Conservation (phyloP, 148 eudicot genomes). For the Arctostaphylos glauca region DNA sequence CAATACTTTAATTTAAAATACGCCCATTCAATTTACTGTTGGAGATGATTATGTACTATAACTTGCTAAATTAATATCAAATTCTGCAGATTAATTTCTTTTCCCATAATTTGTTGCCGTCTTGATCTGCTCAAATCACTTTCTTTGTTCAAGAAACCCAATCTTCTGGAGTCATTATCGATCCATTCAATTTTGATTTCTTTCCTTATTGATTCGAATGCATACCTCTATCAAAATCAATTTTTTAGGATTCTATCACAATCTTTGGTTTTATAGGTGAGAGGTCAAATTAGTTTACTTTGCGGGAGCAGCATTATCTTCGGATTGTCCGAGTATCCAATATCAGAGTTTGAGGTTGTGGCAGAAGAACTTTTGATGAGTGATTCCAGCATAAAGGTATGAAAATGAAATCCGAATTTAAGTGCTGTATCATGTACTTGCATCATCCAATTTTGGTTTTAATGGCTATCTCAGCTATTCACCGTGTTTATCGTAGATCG, state of each 20-base stretch:
- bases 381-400: slow-evolving; percentile 70
- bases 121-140: slow-evolving; percentile 22
- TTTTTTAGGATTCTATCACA: background rate
- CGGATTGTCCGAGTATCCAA: slow-evolving; percentile 63
- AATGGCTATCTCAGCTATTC: too few relatives aligned
- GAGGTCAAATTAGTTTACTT: slow-evolving; percentile 79
- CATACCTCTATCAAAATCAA: background rate
- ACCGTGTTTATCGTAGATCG: too few relatives aligned
- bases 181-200: slow-evolving; percentile 1
- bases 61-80: background rate
- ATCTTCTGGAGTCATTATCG: background rate
- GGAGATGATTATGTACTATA: background rate
- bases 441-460: background rate
- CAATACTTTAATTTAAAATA: background rate
- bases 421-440: background rate
- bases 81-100: background rate
- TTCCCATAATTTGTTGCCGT: background rate
- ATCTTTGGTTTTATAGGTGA: slow-evolving; percentile 48
- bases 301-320: slow-evolving; percentile 62
- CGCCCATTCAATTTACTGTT: background rate
- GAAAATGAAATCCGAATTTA: background rate
- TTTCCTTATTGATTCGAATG: background rate
- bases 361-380: slow-evolving; percentile 93
- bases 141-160: slow-evolving; percentile 4
- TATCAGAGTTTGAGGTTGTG: slow-evolving; percentile 85